Evolutionary conservation across 345 rosid species (phyloP).

Genomic region (Corymbia maculata): DNA sequence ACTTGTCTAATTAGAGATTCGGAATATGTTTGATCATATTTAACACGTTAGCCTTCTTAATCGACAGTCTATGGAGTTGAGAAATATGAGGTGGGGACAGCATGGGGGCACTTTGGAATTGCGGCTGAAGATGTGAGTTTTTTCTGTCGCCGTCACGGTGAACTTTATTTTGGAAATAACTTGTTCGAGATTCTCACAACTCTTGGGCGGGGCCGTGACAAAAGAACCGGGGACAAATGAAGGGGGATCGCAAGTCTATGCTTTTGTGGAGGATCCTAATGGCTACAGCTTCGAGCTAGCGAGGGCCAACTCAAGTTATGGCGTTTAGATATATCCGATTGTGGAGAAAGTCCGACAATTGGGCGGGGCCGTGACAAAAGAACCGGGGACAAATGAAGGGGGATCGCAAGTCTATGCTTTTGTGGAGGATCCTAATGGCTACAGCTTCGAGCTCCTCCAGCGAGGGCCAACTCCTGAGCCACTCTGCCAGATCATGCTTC

Average conservation of each 20-base stretch:
- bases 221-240: conserved; percentile 31
- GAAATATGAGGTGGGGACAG: conserved; percentile 29
- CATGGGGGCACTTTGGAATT: conserved; percentile 37
- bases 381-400: conserved; percentile 32
- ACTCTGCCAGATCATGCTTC: conserved; percentile 37
- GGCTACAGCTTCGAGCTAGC: conserved; percentile 35
- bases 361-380: conserved; percentile 19
- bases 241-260: conserved; percentile 24
- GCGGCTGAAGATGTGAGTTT: conserved; percentile 24
- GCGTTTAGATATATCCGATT: conserved; percentile 15
- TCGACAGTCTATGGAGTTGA: conserved; percentile 27
- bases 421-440: conserved; percentile 40
- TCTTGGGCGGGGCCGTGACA: conserved; percentile 12
- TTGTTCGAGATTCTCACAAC: not conserved
- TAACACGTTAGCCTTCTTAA: not conserved
- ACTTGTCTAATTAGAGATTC: not conserved
- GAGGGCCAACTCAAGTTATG: conserved; percentile 13
- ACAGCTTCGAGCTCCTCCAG: conserved; percentile 29
- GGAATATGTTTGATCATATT: not conserved
- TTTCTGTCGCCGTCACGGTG: not conserved
- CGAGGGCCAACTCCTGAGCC: conserved; percentile 34
- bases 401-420: conserved; percentile 26
- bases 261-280: conserved; percentile 37
- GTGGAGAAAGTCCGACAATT: conserved; percentile 18
- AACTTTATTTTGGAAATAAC: not conserved